phyloP scores from a whole-genome alignment of 73 alveolate genomes.

The Tetrahymena elliotti region DNA sequence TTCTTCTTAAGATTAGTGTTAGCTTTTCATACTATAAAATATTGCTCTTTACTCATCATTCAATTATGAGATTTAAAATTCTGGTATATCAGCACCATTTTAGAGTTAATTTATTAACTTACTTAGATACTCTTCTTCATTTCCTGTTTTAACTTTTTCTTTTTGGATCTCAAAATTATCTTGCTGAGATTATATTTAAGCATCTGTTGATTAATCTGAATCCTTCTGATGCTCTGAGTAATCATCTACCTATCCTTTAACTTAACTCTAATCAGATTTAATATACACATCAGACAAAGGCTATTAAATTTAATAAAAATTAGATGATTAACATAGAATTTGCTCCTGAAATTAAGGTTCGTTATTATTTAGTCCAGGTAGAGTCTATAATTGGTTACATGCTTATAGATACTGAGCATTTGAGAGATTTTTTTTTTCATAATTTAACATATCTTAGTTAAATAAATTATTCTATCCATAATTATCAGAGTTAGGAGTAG shows the following conservation, averaged over 20 bases:
- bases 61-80: background rate
- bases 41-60: background rate
- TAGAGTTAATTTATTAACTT: background rate
- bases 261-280: background rate
- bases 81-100: background rate
- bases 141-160: background rate
- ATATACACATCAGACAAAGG: background rate
- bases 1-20: background rate
- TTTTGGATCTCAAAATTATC: background rate
- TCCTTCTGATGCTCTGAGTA: background rate
- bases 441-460: too few species aligned
- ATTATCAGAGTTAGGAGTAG: background rate
- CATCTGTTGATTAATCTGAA: background rate
- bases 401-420: background rate
- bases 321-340: background rate
- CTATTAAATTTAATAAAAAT: background rate
- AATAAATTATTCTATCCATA: background rate
- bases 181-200: background rate
- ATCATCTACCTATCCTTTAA: background rate
- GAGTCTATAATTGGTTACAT: background rate
- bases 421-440: too few species aligned
- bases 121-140: background rate
- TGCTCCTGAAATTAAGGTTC: too few species aligned
- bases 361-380: background rate
- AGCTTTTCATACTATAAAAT: background rate